Evolutionary conservation across 2,329 filamentous ascomycete species (phyloP).

Genomic region (Coleophoma cylindrospora): DNA sequence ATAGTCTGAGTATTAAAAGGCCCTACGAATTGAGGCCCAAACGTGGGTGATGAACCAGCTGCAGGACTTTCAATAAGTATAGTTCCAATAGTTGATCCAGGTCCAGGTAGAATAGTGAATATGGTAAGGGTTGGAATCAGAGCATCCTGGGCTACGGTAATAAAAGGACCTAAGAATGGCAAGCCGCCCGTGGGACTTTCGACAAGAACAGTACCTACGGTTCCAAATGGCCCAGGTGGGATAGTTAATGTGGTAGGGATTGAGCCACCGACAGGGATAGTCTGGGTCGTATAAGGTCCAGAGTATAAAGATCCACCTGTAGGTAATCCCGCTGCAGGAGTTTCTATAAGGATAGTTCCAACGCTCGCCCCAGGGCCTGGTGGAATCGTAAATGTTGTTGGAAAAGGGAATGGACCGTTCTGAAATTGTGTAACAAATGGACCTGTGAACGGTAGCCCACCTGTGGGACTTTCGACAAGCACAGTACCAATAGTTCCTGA

Average conservation of each 20-base stretch:
- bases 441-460: neutral
- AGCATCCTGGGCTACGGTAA: neutral
- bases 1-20: neutral
- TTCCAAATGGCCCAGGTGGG: neutral
- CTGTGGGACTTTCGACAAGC: neutral
- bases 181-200: neutral
- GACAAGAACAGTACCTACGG: neutral
- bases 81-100: neutral
- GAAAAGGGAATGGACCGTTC: neutral
- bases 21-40: neutral
- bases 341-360: neutral
- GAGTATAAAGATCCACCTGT: neutral
- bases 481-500: neutral
- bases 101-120: neutral
- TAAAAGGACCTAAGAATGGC: neutral
- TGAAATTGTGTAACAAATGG: no score
- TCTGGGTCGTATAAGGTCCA: neutral
- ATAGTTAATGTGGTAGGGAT: neutral
- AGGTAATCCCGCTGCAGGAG: neutral
- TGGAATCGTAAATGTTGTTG: neutral
- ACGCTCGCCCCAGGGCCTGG: neutral
- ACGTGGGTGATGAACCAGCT: no score
- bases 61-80: neutral
- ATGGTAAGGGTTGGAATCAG: neutral
- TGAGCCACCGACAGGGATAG: neutral